These are phyloP conservation scores for Mycena pura DNA, from an alignment of 768 basidiomycete species.

Conservation along the genomic window DNA sequence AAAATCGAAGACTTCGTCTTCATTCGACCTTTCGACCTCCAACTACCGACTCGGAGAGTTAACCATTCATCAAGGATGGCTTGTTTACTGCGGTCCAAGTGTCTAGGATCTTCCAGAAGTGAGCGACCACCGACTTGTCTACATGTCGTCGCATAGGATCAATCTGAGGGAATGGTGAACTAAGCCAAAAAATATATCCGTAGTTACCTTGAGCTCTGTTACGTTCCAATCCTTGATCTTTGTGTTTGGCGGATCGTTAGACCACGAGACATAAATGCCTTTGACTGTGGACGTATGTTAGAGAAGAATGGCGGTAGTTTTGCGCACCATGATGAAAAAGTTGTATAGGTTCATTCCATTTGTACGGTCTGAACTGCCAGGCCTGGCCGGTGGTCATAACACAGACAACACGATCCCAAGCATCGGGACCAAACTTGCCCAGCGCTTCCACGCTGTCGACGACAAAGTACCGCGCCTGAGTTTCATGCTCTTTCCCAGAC, in stretches of 20 bases:
- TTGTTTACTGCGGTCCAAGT: slow-evolving; percentile 84
- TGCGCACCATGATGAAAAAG: slow-evolving; percentile 90
- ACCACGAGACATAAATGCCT: slow-evolving; percentile 94
- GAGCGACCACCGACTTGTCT: slow-evolving; percentile 93
- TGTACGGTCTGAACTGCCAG: slow-evolving; percentile 98
- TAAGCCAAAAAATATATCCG: background rate
- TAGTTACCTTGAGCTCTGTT: slow-evolving; percentile 82
- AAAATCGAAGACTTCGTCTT: too few relatives aligned
- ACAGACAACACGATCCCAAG: slow-evolving; percentile 97
- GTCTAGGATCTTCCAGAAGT: slow-evolving; percentile 95
- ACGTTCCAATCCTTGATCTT: slow-evolving; percentile 98
- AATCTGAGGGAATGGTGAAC: slow-evolving; percentile 58
- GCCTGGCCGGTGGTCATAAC: slow-evolving; percentile 98
- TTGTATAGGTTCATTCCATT: slow-evolving; percentile 92
- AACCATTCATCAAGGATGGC: slow-evolving; percentile 67
- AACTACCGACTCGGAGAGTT: too few relatives aligned
- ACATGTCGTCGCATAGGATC: slow-evolving; percentile 89
- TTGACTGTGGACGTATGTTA: slow-evolving; percentile 72
- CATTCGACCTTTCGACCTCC: background rate
- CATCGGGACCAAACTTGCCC: slow-evolving; percentile 88
- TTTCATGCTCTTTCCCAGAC: slow-evolving; percentile 63
- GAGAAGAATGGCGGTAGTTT: background rate
- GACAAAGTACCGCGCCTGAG: slow-evolving; percentile 76
- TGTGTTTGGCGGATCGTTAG: slow-evolving; percentile 86
- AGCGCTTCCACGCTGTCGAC: slow-evolving; percentile 94